These are phyloP conservation scores for Cercospora citrullina DNA, from an alignment of 2,329 filamentous ascomycete species.

Conservation along the genomic window DNA sequence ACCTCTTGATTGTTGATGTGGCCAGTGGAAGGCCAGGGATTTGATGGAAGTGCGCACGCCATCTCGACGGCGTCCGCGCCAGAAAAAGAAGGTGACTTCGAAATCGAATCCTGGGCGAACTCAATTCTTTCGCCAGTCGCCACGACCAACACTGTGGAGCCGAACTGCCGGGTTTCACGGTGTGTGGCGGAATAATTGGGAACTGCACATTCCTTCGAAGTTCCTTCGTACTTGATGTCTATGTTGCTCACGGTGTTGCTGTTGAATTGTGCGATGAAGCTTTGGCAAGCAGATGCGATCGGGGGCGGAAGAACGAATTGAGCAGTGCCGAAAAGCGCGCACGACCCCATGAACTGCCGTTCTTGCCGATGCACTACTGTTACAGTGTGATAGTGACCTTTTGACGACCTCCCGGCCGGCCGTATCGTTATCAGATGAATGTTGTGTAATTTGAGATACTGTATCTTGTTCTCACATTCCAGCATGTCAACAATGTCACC, in stretches of 20 bases:
- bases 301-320: neutral
- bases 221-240: neutral
- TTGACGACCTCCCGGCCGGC: neutral
- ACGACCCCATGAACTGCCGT: neutral
- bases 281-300: neutral
- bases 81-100: constrained; percentile 9
- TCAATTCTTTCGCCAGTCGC: constrained; percentile 34
- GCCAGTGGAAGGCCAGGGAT: neutral
- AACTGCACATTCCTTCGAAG: neutral
- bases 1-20: neutral
- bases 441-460: too few species aligned
- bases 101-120: neutral
- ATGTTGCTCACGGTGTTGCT: too few species aligned
- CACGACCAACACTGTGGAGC: constrained; percentile 22
- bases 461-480: neutral
- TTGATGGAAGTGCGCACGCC: neutral
- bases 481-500: neutral
- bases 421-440: neutral
- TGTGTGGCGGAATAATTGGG: neutral
- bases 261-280: too few species aligned
- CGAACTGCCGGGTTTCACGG: neutral
- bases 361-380: neutral
- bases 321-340: neutral
- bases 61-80: neutral
- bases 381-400: neutral